phyloP scores from a whole-genome alignment of 192 early-diverging fungal species.

The Cladochytrium replicatum region DNA sequence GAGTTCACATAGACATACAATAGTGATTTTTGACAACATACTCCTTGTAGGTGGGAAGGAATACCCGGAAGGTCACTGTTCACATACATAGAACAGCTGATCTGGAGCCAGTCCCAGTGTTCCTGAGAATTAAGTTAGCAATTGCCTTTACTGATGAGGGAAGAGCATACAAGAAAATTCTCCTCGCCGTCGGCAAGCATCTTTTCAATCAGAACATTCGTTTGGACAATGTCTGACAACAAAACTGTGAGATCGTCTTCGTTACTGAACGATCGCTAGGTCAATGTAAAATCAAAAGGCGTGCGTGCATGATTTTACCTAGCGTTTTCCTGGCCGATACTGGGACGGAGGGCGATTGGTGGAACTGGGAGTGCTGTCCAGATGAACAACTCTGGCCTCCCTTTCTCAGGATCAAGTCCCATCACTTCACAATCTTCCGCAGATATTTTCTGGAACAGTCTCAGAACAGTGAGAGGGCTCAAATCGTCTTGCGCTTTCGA shows the following conservation, averaged over 20 bases:
- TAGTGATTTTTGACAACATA: background rate
- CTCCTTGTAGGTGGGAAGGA: slow-evolving; percentile 43
- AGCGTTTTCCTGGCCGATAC: slow-evolving; percentile 84
- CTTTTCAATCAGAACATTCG: slow-evolving; percentile 68
- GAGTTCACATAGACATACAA: slow-evolving; percentile 19
- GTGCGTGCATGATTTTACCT: slow-evolving; percentile 16
- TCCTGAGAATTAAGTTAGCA: too few relatives aligned
- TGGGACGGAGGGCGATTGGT: slow-evolving; percentile 91
- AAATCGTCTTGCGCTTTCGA: slow-evolving; percentile 86
- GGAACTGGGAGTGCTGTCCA: slow-evolving; percentile 95
- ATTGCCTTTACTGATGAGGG: too few relatives aligned
- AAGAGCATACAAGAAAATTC: too few relatives aligned
- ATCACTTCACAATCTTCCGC: slow-evolving; percentile 86
- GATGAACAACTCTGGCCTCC: slow-evolving; percentile 84
- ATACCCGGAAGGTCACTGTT: slow-evolving; percentile 92
- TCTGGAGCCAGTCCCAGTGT: slow-evolving; percentile 93
- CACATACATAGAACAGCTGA: slow-evolving; percentile 93
- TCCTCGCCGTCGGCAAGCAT: slow-evolving; percentile 51
- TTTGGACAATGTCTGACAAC: slow-evolving; percentile 85
- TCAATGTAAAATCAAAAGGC: slow-evolving; percentile 3
- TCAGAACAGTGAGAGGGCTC: slow-evolving; percentile 76
- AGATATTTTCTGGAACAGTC: slow-evolving; percentile 71
- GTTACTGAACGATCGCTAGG: slow-evolving; percentile 45
- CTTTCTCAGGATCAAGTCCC: slow-evolving; percentile 73
- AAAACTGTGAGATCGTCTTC: slow-evolving; percentile 97